Percentiles rank a stretch among this genome's conserved stretches.
Conservation (phyloP, 2,329 filamentous ascomycete species). For the Aspergillus pseudonomiae region DNA sequence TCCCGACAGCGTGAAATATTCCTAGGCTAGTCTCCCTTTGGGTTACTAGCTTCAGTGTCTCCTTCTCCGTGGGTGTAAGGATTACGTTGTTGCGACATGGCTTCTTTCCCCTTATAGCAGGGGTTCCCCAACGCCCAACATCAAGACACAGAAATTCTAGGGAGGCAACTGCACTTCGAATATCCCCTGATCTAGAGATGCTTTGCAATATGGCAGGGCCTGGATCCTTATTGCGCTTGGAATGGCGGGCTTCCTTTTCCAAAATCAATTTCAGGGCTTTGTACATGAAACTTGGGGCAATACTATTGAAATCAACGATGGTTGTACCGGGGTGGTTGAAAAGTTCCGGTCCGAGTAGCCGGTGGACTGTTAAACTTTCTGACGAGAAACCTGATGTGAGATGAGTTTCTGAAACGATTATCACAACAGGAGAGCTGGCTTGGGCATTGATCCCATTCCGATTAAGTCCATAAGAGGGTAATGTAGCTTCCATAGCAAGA, state of each 20-base stretch:
- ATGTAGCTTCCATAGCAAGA: conserved; percentile 67
- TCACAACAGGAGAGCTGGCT: conserved; percentile 71
- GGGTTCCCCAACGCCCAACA: conserved; percentile 73
- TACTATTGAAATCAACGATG: conserved; percentile 88
- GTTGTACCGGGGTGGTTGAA: conserved; percentile 76
- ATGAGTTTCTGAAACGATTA: conserved; percentile 90
- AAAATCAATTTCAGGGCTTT: conserved; percentile 84
- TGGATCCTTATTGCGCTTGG: conserved; percentile 73
- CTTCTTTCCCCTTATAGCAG: conserved; percentile 70
- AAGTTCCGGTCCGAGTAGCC: conserved; percentile 84
- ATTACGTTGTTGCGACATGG: conserved; percentile 46
- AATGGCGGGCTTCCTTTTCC: conserved; percentile 80
- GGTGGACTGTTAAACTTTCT: conserved; percentile 91
- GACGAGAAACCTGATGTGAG: conserved; percentile 81
- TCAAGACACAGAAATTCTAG: conserved; percentile 89
- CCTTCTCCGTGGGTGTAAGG: conserved; percentile 75
- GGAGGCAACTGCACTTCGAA: conserved; percentile 88
- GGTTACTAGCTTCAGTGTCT: conserved; percentile 78
- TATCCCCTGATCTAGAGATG: conserved; percentile 85
- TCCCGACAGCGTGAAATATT: conserved; percentile 94
- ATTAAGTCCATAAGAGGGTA: conserved; percentile 34
- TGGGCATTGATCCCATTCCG: conserved; percentile 30
- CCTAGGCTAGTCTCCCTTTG: conserved; percentile 88
- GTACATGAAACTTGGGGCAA: conserved; percentile 81
- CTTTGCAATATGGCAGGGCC: conserved; percentile 76